Evolutionary conservation across 805 yeast species (phyloP).

Genomic region (Saccharomycopsis vini): DNA sequence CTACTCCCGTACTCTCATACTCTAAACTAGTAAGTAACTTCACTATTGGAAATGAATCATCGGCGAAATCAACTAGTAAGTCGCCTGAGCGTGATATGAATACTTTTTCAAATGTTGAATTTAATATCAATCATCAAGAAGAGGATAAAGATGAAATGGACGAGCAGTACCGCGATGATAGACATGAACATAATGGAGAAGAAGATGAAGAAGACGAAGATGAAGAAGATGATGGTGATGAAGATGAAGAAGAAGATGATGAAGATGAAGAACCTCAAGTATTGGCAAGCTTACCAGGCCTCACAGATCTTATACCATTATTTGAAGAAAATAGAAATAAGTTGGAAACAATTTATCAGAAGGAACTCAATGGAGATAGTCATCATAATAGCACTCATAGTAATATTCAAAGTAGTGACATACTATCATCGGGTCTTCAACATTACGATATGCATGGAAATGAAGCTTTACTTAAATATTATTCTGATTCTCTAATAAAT

Average conservation of each 20-base stretch:
- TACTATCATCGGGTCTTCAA: too few relatives aligned
- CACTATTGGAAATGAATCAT: constrained; percentile 22
- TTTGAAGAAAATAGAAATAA: constrained; percentile 27
- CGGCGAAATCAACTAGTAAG: constrained; percentile 5
- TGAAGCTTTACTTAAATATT: constrained; percentile 42
- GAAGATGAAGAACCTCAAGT: constrained; percentile 7
- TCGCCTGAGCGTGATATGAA: not conserved
- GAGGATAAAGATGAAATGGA: constrained; percentile 6
- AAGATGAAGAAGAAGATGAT: constrained; percentile 18
- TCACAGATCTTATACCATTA: constrained; percentile 24
- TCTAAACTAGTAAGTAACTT: constrained; percentile 23
- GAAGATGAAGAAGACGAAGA: constrained; percentile 11
- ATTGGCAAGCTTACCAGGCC: constrained; percentile 17
- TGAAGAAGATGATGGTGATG: constrained; percentile 13
- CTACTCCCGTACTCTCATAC: constrained; percentile 23
- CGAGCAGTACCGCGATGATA: constrained; percentile 4
- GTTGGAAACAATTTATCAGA: constrained; percentile 18
- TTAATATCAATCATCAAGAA: not conserved
- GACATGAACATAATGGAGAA: constrained; percentile 11
- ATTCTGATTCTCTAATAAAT: constrained; percentile 73
- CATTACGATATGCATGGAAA: not conserved
- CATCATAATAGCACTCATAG: too few relatives aligned
- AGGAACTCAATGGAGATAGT: not conserved
- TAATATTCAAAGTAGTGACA: too few relatives aligned
- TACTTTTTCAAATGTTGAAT: not conserved